Evolutionary conservation across 768 basidiomycete species (phyloP).

Genomic region (Amanita jacksonii): DNA sequence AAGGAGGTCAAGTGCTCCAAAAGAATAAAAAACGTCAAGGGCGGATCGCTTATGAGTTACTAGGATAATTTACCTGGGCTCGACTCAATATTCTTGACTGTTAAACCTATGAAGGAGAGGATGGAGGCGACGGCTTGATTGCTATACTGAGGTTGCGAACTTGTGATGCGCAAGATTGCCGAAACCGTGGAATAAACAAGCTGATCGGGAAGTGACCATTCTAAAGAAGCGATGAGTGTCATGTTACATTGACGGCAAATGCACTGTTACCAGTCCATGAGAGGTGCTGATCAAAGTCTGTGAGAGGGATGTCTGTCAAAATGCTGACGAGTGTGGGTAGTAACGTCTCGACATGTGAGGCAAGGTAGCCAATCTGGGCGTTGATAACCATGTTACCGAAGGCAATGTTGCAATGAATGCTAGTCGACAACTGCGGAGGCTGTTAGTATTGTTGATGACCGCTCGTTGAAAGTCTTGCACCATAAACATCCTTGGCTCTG

Average conservation of each 20-base stretch:
- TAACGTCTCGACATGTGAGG: conserved; percentile 39
- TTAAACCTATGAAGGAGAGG: conserved; percentile 44
- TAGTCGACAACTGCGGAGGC: conserved; percentile 47
- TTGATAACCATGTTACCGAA: conserved; percentile 72
- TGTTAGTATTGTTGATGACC: too few relatives aligned
- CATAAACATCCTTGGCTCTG: conserved; percentile 10
- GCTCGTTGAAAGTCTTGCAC: conserved; percentile 8
- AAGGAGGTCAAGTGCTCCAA: conserved; percentile 57
- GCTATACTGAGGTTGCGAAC: conserved; percentile 38
- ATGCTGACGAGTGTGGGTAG: conserved; percentile 57
- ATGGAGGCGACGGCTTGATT: conserved; percentile 49
- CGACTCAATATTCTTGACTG: conserved; percentile 44
- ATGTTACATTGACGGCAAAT: background rate
- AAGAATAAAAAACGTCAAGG: background rate
- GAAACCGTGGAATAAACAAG: conserved; percentile 72
- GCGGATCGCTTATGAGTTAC: background rate
- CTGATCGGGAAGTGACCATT: conserved; percentile 83
- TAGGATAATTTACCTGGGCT: conserved; percentile 40
- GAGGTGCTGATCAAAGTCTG: conserved; percentile 69
- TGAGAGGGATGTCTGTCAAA: conserved; percentile 60
- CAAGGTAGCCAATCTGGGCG: conserved; percentile 44
- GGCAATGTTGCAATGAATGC: conserved; percentile 73
- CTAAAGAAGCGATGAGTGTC: conserved; percentile 26
- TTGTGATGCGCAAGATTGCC: conserved; percentile 61
- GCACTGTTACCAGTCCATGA: conserved; percentile 63